Evolutionary conservation across 1,139 yeast genomes (phyloP).

Genomic region (Saccharomycopsis hybrid): DNA sequence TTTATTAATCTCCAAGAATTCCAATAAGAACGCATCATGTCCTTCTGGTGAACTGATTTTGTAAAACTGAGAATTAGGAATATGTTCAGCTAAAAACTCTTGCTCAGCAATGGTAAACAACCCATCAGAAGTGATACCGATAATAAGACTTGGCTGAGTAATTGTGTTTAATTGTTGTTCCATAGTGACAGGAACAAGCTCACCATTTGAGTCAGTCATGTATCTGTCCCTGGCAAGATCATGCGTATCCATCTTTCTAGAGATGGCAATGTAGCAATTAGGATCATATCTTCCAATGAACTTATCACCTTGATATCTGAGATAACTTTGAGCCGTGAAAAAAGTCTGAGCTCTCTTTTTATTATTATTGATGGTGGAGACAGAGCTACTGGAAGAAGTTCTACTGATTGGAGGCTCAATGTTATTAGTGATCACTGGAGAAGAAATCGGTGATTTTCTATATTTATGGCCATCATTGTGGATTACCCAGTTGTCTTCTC

Average conservation of each 20-base stretch:
- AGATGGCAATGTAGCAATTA: constrained; percentile 88
- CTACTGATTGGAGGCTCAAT: not conserved
- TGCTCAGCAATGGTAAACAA: constrained; percentile 90
- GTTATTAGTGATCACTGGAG: constrained; percentile 3
- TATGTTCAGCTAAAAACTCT: constrained; percentile 66
- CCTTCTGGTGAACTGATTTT: constrained; percentile 92
- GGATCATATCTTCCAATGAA: constrained; percentile 90
- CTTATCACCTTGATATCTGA: constrained; percentile 89
- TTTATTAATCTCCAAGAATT: constrained; percentile 74
- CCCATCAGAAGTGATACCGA: constrained; percentile 91
- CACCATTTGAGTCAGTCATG: constrained; percentile 30
- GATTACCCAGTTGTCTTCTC: constrained; percentile 52
- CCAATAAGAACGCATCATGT: constrained; percentile 91
- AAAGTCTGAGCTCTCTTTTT: constrained; percentile 66
- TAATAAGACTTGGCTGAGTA: constrained; percentile 68
- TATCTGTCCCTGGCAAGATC: constrained; percentile 77
- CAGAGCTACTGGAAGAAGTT: constrained; percentile 22
- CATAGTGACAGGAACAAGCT: constrained; percentile 24
- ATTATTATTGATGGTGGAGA: constrained; percentile 20
- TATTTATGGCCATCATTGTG: constrained; percentile 58
- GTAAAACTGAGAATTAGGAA: constrained; percentile 63
- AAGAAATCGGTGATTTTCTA: constrained; percentile 19
- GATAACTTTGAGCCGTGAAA: constrained; percentile 91
- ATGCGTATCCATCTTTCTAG: constrained; percentile 91
- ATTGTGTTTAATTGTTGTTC: constrained; percentile 51